Percentiles rank a stretch among this genome's conserved stretches.
Conservation (phyloP, 2,329 filamentous ascomycete genomes). For the Dactylellina sp. region DNA sequence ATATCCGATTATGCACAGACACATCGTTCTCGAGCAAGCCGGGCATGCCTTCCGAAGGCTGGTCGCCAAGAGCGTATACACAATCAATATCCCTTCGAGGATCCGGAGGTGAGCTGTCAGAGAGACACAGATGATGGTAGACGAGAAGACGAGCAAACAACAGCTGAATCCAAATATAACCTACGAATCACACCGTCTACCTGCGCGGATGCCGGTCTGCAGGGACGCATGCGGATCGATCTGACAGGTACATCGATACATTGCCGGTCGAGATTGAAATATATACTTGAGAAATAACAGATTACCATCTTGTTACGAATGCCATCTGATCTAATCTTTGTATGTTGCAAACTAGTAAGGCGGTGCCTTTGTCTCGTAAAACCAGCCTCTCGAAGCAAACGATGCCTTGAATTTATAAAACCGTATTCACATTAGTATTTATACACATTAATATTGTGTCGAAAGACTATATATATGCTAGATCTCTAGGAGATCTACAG, state of each 20-base stretch:
- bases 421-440: too few species aligned
- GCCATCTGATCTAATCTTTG: too few species aligned
- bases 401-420: too few species aligned
- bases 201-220: slow-evolving; percentile 8
- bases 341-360: too few species aligned
- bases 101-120: slow-evolving; percentile 3
- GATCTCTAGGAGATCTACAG: too few species aligned
- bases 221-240: slow-evolving; percentile 39
- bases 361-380: too few species aligned
- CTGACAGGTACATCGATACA: slow-evolving; percentile 26
- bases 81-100: not conserved
- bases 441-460: too few species aligned
- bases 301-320: too few species aligned
- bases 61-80: not conserved
- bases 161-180: slow-evolving; percentile 53
- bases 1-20: not conserved
- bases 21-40: too few species aligned
- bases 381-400: too few species aligned
- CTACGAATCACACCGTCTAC: slow-evolving; percentile 36
- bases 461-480: too few species aligned
- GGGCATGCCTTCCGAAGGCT: too few species aligned
- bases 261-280: not conserved
- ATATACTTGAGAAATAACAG: slow-evolving; percentile 8
- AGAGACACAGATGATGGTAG: not conserved
- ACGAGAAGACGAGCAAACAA: not conserved